phyloP scores from a whole-genome alignment of 2,329 filamentous ascomycete genomes.

The Trichocomaceae sp. region DNA sequence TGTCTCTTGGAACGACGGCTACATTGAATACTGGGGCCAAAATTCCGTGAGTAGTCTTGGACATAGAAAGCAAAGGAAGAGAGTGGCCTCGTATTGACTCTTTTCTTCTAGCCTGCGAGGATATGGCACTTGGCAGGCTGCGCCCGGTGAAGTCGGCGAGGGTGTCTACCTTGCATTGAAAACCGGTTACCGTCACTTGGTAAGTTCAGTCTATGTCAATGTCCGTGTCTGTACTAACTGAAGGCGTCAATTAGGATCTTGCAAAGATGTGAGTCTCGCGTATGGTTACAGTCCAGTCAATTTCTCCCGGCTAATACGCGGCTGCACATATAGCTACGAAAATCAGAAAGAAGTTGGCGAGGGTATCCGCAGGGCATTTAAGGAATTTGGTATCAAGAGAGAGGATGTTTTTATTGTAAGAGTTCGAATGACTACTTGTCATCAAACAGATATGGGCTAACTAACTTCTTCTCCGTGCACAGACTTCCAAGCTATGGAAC shows the following conservation, averaged over 20 bases:
- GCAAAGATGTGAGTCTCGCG: constrained; percentile 30
- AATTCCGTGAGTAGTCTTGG: constrained; percentile 29
- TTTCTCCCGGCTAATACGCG: background rate
- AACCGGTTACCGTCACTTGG: constrained; percentile 36
- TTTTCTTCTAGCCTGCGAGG: constrained; percentile 27
- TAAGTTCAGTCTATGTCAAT: constrained; percentile 15
- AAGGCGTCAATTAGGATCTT: constrained; percentile 26
- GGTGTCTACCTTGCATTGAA: constrained; percentile 36
- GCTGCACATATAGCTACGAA: constrained; percentile 24
- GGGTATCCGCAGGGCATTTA: constrained; percentile 30
- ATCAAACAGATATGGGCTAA: background rate
- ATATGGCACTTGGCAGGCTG: constrained; percentile 37
- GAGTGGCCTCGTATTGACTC: background rate
- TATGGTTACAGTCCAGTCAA: background rate
- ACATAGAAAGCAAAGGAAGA: background rate
- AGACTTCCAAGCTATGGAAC: constrained; percentile 59
- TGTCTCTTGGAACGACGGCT: constrained; percentile 37
- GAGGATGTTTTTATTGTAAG: constrained; percentile 37
- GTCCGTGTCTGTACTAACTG: constrained; percentile 14
- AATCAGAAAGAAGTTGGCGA: constrained; percentile 33
- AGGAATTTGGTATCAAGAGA: constrained; percentile 35
- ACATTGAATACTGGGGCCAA: constrained; percentile 33
- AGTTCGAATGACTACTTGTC: background rate
- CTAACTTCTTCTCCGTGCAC: background rate
- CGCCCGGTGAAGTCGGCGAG: constrained; percentile 34